These are phyloP conservation scores for Drosera capensis DNA, from an alignment of 148 eudicot species.

Conservation along the genomic window DNA sequence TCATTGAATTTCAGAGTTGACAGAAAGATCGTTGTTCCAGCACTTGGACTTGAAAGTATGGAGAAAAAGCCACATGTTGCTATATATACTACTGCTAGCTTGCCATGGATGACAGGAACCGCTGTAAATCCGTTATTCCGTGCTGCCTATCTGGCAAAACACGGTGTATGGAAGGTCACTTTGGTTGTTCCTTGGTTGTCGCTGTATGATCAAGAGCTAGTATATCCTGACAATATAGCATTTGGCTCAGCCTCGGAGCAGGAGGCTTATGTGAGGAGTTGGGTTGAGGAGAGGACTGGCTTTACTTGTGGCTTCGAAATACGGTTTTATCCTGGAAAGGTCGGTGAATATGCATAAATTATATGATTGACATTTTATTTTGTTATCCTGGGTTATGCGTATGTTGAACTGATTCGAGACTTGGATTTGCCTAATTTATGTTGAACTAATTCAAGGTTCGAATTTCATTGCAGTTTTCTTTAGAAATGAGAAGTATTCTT, in stretches of 20 bases:
- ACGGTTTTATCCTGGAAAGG: conserved; percentile 90
- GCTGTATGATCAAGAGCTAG: conserved; percentile 50
- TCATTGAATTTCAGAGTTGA: too few species aligned
- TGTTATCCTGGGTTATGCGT: too few species aligned
- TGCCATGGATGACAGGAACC: too few species aligned
- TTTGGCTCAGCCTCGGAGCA: conserved; percentile 57
- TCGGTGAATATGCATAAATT: too few species aligned
- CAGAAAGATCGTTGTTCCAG: too few species aligned
- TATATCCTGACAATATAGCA: conserved; percentile 54
- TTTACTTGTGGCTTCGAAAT: too few species aligned
- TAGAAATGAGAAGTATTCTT: conserved; percentile 72
- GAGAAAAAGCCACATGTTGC: conserved; percentile 70
- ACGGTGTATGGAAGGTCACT: conserved; percentile 48
- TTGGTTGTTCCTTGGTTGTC: conserved; percentile 88
- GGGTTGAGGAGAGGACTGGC: conserved; percentile 73
- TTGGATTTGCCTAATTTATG: too few species aligned
- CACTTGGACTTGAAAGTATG: conserved; percentile 22
- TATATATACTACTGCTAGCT: conserved; percentile 91
- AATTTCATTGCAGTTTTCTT: conserved; percentile 48
- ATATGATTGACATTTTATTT: too few species aligned
- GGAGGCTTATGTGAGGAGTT: conserved; percentile 60
- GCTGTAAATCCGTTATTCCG: conserved; percentile 92
- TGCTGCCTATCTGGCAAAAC: conserved; percentile 80
- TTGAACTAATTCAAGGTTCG: conserved; percentile 3
- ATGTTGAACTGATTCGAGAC: too few species aligned